Evolutionary conservation across 2,329 filamentous ascomycete species (phyloP).

Genomic region (Acrocalymma vagum): DNA sequence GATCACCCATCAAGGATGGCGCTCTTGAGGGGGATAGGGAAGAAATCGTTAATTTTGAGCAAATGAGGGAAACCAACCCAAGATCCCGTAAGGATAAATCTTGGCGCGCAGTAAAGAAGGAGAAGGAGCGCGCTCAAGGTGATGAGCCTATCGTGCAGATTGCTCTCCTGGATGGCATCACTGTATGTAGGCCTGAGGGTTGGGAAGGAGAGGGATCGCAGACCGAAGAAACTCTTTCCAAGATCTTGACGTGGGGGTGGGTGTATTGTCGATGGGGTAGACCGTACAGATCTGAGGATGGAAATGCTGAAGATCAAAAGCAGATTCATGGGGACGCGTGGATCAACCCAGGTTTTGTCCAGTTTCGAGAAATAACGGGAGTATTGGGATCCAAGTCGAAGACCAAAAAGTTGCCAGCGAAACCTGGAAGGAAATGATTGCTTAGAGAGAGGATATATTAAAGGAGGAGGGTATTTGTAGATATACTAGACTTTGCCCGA

Average conservation of each 20-base stretch:
- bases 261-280: slow-evolving; percentile 37
- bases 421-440: too few species aligned
- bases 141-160: slow-evolving; percentile 32
- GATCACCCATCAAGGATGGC: slow-evolving; percentile 33
- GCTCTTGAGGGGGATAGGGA: too few species aligned
- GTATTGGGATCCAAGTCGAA: too few species aligned
- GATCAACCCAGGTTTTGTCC: slow-evolving; percentile 30
- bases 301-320: slow-evolving; percentile 9
- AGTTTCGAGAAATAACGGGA: slow-evolving; percentile 30
- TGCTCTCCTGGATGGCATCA: slow-evolving; percentile 25
- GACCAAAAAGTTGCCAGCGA: too few species aligned
- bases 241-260: slow-evolving; percentile 29
- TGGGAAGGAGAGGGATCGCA: slow-evolving; percentile 26
- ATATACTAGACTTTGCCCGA: too few species aligned
- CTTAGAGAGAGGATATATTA: too few species aligned
- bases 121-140: slow-evolving; percentile 15
- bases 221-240: slow-evolving; percentile 17
- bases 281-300: slow-evolving; percentile 13
- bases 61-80: slow-evolving; percentile 19
- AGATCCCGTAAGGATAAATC: neutral
- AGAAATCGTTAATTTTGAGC: slow-evolving; percentile 16
- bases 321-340: slow-evolving; percentile 30
- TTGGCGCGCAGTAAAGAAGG: slow-evolving; percentile 13
- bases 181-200: slow-evolving; percentile 34
- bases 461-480: too few species aligned